A percentile compares a stretch with the other conserved stretches of the same genome.
Evolutionary conservation across 192 early-diverging fungal genomes (phyloP).

Genomic region (Entrophospora sp.): DNA sequence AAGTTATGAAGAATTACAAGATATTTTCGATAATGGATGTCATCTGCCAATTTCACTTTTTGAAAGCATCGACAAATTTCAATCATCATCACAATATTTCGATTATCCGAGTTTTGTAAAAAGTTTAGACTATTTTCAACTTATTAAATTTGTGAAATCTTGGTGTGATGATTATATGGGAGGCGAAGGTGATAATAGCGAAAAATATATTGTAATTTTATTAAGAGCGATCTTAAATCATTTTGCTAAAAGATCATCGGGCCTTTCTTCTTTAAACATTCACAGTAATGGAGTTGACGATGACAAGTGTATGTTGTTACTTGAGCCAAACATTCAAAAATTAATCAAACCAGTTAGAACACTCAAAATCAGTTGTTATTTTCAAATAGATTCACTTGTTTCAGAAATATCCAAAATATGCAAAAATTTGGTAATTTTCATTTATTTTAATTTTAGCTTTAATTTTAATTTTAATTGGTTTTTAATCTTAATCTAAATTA

Average conservation of each 20-base stretch:
- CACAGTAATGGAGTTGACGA: not conserved
- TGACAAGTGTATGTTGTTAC: not conserved
- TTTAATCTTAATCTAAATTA: not conserved
- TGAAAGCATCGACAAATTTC: too few relatives aligned
- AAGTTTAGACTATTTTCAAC: conserved; percentile 8
- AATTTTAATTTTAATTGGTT: not conserved
- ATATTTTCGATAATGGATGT: not conserved
- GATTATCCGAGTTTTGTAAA: conserved; percentile 1
- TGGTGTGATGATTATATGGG: not conserved
- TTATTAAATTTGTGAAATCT: not conserved
- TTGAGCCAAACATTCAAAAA: not conserved
- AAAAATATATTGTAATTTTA: not conserved
- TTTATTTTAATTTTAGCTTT: not conserved
- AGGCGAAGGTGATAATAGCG: not conserved
- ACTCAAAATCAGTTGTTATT: not conserved
- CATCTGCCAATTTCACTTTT: not conserved
- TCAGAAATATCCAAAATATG: not conserved
- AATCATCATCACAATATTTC: not conserved
- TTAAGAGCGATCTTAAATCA: not conserved
- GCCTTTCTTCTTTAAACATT: not conserved
- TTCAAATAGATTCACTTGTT: not conserved
- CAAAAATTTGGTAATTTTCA: not conserved
- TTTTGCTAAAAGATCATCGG: not conserved
- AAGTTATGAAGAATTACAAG: not conserved
- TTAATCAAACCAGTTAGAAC: not conserved